These are phyloP conservation scores for Sisymbrium altissimum DNA, from an alignment of 345 rosid genomes.

Conservation along the genomic window DNA sequence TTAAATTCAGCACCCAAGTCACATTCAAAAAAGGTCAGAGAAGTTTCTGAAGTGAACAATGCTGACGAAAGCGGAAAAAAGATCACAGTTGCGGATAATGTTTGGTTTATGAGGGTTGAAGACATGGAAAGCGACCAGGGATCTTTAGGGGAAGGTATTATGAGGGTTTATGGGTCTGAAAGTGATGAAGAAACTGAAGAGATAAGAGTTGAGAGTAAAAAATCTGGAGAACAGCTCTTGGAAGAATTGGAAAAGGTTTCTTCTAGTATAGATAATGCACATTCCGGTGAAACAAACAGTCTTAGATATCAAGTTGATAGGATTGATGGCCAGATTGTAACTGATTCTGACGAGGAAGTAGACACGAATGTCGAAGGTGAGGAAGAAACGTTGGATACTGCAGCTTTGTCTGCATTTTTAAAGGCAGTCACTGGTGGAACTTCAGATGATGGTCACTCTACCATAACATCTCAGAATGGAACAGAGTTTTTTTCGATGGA, in stretches of 20 bases:
- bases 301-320: slow-evolving; percentile 47
- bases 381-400: slow-evolving; percentile 71
- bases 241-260: slow-evolving; percentile 69
- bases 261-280: slow-evolving; percentile 44
- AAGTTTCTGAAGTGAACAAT: slow-evolving; percentile 15
- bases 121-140: too few relatives aligned
- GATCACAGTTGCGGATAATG: slow-evolving; percentile 11
- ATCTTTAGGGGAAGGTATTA: background rate
- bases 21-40: slow-evolving; percentile 26
- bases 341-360: slow-evolving; percentile 80
- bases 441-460: slow-evolving; percentile 52
- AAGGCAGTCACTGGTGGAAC: slow-evolving; percentile 39
- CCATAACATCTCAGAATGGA: slow-evolving; percentile 75
- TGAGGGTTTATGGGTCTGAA: slow-evolving; percentile 38
- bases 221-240: slow-evolving; percentile 71
- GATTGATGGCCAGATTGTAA: slow-evolving; percentile 74
- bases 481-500: slow-evolving; percentile 84
- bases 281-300: slow-evolving; percentile 46
- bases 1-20: background rate
- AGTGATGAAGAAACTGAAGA: slow-evolving; percentile 61
- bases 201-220: slow-evolving; percentile 62
- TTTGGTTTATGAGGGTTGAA: too few relatives aligned
- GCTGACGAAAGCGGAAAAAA: slow-evolving; percentile 34
- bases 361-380: slow-evolving; percentile 84
- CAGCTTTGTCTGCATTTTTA: slow-evolving; percentile 81